These are phyloP conservation scores for Prunus mira DNA, from an alignment of 306 rosid species.

Conservation along the genomic window DNA sequence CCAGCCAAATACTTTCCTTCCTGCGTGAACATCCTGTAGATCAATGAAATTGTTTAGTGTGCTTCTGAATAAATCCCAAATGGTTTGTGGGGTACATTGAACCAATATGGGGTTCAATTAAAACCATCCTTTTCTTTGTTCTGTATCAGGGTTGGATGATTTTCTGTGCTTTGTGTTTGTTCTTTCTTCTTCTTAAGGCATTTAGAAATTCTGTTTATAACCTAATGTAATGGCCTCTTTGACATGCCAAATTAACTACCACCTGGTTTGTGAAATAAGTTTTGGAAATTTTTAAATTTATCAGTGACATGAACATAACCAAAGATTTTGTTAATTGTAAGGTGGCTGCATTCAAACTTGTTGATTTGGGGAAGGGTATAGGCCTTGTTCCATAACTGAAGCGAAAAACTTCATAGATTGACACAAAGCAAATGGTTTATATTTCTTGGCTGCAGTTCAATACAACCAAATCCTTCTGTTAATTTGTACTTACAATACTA, in stretches of 20 bases:
- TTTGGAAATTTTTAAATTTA: not conserved
- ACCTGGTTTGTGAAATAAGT: not conserved
- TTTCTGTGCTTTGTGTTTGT: not conserved
- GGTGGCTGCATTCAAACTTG: not conserved
- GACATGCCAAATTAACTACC: not conserved
- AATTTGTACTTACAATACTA: not conserved
- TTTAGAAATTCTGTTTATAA: not conserved
- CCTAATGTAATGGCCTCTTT: not conserved
- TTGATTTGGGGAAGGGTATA: no score
- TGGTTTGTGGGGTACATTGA: not conserved
- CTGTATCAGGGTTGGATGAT: not conserved
- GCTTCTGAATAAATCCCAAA: not conserved
- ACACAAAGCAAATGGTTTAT: not conserved
- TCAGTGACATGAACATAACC: not conserved
- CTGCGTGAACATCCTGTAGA: conserved; percentile 19
- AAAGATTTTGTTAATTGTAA: not conserved
- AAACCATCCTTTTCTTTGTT: not conserved
- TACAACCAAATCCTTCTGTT: not conserved
- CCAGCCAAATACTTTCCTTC: conserved; percentile 32
- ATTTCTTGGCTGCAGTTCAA: no score
- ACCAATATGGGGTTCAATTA: not conserved
- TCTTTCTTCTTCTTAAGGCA: not conserved
- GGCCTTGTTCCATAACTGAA: no score
- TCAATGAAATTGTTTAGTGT: not conserved
- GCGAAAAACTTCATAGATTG: not conserved